phyloP scores from a whole-genome alignment of 495 filamentous ascomycete species.

The Zalerion maritima region DNA sequence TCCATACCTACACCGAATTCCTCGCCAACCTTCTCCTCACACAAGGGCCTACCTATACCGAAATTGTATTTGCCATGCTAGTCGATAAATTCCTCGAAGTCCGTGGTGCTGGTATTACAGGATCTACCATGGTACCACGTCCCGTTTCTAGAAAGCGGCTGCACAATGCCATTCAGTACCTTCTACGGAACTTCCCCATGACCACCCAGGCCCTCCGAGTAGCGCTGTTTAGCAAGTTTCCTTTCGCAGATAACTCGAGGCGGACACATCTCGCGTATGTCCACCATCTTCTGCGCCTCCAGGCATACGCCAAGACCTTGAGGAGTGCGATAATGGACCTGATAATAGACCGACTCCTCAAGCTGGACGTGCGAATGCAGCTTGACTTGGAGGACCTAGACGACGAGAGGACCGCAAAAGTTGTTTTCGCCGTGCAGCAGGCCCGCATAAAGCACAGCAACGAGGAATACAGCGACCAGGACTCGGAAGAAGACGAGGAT shows the following conservation, averaged over 20 bases:
- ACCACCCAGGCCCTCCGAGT: conserved; percentile 50
- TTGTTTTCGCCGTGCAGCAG: conserved; percentile 27
- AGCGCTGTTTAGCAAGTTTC: conserved; percentile 52
- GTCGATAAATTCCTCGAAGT: conserved; percentile 53
- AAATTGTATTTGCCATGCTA: conserved; percentile 58
- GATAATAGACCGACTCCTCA: conserved; percentile 70
- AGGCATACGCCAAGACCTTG: conserved; percentile 65
- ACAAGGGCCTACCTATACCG: conserved; percentile 43
- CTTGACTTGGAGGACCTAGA: conserved; percentile 74
- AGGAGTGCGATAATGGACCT: conserved; percentile 68
- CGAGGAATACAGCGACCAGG: conserved; percentile 44
- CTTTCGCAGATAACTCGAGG: conserved; percentile 56
- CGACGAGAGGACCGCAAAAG: conserved; percentile 33
- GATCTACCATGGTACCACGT: too few species aligned
- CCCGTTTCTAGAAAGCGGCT: conserved; percentile 46
- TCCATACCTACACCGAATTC: conserved; percentile 65
- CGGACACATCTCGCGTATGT: conserved; percentile 63
- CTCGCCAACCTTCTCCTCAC: conserved; percentile 54
- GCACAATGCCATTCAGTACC: conserved; percentile 59
- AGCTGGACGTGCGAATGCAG: conserved; percentile 89
- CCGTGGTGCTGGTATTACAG: conserved; percentile 31
- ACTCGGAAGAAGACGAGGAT: conserved; percentile 34
- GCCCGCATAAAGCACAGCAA: conserved; percentile 33
- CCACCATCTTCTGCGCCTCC: conserved; percentile 59
- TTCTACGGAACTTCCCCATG: conserved; percentile 64